These are phyloP conservation scores for Myxozyma udenii DNA, from an alignment of 805 yeast genomes.

Conservation along the genomic window DNA sequence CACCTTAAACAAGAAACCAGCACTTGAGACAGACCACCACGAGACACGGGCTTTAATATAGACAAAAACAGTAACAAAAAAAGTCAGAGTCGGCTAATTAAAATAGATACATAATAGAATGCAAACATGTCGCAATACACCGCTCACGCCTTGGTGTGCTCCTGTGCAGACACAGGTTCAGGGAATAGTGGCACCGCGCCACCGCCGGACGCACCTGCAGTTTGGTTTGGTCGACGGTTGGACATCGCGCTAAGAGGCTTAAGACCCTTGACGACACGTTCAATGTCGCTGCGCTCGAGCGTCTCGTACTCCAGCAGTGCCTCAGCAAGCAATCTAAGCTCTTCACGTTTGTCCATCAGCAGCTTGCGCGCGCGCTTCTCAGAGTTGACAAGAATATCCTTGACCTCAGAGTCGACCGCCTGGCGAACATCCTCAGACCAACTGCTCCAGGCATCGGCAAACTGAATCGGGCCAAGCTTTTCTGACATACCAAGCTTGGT, in stretches of 20 bases:
- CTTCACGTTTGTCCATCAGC: slow-evolving; percentile 59
- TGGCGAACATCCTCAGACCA: slow-evolving; percentile 91
- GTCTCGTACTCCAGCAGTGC: slow-evolving; percentile 96
- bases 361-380: slow-evolving; percentile 75
- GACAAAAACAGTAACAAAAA: too few species aligned
- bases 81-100: too few species aligned
- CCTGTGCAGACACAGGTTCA: too few species aligned
- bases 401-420: slow-evolving; percentile 88
- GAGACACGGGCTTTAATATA: too few species aligned
- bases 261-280: slow-evolving; percentile 78
- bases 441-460: slow-evolving; percentile 87
- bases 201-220: slow-evolving; percentile 8
- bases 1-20: too few species aligned
- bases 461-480: slow-evolving; percentile 83
- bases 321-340: slow-evolving; percentile 82
- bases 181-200: slow-evolving; percentile 1
- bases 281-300: slow-evolving; percentile 85
- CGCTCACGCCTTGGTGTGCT: too few species aligned
- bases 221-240: too few species aligned
- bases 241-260: slow-evolving; percentile 32
- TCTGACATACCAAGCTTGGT: slow-evolving; percentile 96
- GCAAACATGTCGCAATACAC: too few species aligned
- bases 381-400: slow-evolving; percentile 66
- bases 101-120: too few species aligned
- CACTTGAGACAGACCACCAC: too few species aligned